A percentile compares a stretch with the other conserved stretches of the same genome.
Conservation (phyloP, 1,139 yeast species). For the Oligophagozyma castellii region DNA sequence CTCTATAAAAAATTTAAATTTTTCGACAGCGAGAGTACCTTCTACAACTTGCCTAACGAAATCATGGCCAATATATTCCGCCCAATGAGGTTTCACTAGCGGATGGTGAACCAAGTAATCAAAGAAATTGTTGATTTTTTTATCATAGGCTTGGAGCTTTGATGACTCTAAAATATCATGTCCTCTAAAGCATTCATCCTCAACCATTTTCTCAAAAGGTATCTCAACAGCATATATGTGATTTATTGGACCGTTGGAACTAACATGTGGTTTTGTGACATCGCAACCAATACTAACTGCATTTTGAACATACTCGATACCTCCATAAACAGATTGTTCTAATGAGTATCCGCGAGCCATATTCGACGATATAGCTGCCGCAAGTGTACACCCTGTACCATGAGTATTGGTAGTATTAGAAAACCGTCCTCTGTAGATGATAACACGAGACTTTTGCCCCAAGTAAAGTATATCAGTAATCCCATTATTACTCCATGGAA, state of each 20-base stretch:
- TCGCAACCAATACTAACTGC: constrained; percentile 45
- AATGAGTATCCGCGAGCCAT: constrained; percentile 41
- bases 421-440: constrained; percentile 37
- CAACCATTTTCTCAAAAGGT: constrained; percentile 25
- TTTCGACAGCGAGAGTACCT: constrained; percentile 35
- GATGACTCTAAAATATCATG: constrained; percentile 16
- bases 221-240: constrained; percentile 32
- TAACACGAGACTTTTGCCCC: constrained; percentile 27
- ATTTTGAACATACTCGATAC: constrained; percentile 52
- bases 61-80: constrained; percentile 42
- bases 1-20: constrained; percentile 45
- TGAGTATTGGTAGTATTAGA: constrained; percentile 49
- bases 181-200: constrained; percentile 20
- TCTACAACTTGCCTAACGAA: constrained; percentile 44
- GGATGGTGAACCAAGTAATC: constrained; percentile 47
- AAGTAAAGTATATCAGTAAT: constrained; percentile 53
- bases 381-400: constrained; percentile 86
- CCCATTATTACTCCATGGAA: constrained; percentile 33
- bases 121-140: constrained; percentile 29
- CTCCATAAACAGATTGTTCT: constrained; percentile 36
- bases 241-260: constrained; percentile 59
- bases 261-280: constrained; percentile 23
- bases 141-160: constrained; percentile 7
- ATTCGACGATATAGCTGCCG: constrained; percentile 70
- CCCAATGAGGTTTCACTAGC: constrained; percentile 41